Evolutionary conservation across 2,329 filamentous ascomycete species (phyloP).

Genomic region (Aspergillus texensis): DNA sequence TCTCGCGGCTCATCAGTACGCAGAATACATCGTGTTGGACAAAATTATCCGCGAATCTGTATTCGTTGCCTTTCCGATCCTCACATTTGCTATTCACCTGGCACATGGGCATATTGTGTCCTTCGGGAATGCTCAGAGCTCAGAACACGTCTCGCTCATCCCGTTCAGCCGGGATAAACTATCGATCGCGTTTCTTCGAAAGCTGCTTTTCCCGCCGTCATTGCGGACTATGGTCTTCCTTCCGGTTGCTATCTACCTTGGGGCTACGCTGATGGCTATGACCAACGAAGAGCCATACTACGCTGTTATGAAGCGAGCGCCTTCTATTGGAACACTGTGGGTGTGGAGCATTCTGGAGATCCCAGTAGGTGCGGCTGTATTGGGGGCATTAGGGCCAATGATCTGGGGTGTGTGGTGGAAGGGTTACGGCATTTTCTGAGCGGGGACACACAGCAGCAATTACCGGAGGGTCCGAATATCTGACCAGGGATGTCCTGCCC

Average conservation of each 20-base stretch:
- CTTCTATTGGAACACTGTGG: slow-evolving; percentile 88
- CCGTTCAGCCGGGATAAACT: slow-evolving; percentile 30
- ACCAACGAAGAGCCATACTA: slow-evolving; percentile 81
- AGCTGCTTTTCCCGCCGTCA: slow-evolving; percentile 37
- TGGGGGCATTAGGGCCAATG: slow-evolving; percentile 55
- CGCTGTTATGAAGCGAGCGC: slow-evolving; percentile 86
- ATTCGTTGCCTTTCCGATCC: slow-evolving; percentile 44
- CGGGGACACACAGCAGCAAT: background rate
- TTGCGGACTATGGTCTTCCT: slow-evolving; percentile 38
- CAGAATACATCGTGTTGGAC: slow-evolving; percentile 38
- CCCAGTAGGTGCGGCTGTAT: slow-evolving; percentile 66
- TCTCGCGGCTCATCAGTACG: slow-evolving; percentile 51
- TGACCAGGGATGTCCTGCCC: background rate
- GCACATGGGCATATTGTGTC: slow-evolving; percentile 48
- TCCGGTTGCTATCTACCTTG: slow-evolving; percentile 45
- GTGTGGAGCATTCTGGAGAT: slow-evolving; percentile 91
- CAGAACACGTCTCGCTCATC: slow-evolving; percentile 26
- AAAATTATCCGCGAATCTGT: slow-evolving; percentile 40
- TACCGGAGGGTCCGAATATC: background rate
- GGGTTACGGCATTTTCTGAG: slow-evolving; percentile 50
- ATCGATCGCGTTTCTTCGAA: slow-evolving; percentile 30
- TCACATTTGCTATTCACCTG: slow-evolving; percentile 48
- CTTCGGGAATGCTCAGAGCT: slow-evolving; percentile 20
- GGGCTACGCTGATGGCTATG: slow-evolving; percentile 79
- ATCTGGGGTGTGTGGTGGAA: slow-evolving; percentile 57